Conservation (phyloP, 495 filamentous ascomycete species). For the Penicillium mononematosum region DNA sequence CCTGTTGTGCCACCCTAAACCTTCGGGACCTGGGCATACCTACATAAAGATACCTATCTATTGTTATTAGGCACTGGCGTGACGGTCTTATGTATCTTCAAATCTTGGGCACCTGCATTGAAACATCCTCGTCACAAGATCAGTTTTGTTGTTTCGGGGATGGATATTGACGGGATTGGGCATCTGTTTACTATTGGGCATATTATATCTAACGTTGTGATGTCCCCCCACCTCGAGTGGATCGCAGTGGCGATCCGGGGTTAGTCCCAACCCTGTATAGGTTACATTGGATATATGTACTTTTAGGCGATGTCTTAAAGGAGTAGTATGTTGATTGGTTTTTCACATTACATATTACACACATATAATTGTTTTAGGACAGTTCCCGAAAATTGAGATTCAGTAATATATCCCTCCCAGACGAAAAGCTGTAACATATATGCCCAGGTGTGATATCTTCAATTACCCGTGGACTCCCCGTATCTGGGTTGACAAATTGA, state of each 20-base stretch:
- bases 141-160: neutral
- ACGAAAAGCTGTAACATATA: no score
- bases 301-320: neutral
- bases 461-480: neutral
- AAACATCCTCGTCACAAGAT: neutral
- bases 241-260: constrained; percentile 28
- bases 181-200: constrained; percentile 4
- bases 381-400: neutral
- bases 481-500: constrained; percentile 3
- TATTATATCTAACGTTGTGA: constrained; percentile 9
- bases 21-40: constrained; percentile 11
- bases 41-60: constrained; percentile 5
- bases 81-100: constrained; percentile 1
- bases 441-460: no score
- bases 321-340: neutral
- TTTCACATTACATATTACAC: neutral
- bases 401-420: neutral
- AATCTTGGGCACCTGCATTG: constrained; percentile 11
- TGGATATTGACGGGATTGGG: constrained; percentile 5
- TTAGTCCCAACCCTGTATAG: constrained; percentile 13
- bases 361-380: neutral
- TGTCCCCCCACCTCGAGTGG: constrained; percentile 17
- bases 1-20: constrained; percentile 21
- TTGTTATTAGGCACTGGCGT: constrained; percentile 20
- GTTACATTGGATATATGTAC: constrained; percentile 1